Evolutionary conservation across 169 alveolate genomes (phyloP).

Genomic region (Eimeria acervulina): DNA sequence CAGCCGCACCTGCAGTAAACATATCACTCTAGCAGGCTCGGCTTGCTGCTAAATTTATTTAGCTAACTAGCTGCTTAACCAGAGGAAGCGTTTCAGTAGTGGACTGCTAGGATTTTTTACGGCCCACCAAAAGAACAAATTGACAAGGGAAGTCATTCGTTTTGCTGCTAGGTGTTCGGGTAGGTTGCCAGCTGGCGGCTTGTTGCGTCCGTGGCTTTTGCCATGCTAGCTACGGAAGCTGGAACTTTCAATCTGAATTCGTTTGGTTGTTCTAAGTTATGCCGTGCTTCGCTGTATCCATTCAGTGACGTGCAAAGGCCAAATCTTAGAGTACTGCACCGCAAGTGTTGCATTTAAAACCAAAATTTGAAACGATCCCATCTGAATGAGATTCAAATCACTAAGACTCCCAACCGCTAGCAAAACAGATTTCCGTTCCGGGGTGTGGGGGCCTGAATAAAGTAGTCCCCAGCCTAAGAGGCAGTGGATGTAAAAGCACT

Average conservation of each 20-base stretch:
- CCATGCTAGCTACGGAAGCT: not conserved
- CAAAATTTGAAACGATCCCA: not conserved
- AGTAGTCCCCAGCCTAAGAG: not conserved
- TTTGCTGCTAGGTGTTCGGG: not conserved
- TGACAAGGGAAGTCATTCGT: not conserved
- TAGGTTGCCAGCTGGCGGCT: not conserved
- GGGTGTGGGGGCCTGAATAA: not conserved
- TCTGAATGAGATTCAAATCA: not conserved
- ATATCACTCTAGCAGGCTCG: not conserved
- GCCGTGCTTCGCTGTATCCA: not conserved
- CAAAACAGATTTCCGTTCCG: slow-evolving; percentile 5
- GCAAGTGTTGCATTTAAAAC: not conserved
- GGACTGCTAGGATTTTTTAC: not conserved
- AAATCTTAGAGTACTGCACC: not conserved
- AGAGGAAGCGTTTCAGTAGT: not conserved
- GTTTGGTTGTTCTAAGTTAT: not conserved
- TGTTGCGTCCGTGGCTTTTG: not conserved
- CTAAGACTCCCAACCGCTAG: not conserved
- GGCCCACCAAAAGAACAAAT: not conserved
- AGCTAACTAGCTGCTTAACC: not conserved
- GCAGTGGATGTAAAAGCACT: not conserved
- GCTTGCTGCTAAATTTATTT: not conserved
- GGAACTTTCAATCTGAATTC: not conserved
- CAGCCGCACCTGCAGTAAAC: not conserved
- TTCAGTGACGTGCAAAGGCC: not conserved